Base-by-base conservation (phyloP, 768 basidiomycete genomes). In the Hypsizygus marmoreus region DNA sequence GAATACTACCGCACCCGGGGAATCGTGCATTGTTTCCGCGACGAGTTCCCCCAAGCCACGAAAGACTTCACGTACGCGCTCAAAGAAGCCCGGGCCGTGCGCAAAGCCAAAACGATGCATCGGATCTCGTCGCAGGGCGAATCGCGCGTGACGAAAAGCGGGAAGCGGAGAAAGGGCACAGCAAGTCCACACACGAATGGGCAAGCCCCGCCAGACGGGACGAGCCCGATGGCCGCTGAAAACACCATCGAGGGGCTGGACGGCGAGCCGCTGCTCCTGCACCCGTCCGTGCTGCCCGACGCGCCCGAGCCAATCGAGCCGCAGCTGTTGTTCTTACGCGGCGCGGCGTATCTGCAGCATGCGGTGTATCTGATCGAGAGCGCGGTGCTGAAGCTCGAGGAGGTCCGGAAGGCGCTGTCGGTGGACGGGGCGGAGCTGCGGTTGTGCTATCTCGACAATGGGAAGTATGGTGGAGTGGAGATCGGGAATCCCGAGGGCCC, bases 1-100 rank as follows among this genome's bases (percentile, higher is more conserved):
- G 90, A 94, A 65, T 92, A 88, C 63, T 88, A 81, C 59, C 82
- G 92, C 35, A 93, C 92, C 1, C 82, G 91, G n/a, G 92, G 91
- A 7, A 88, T 94, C 45, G 90, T 94, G 10, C 88, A 88, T 55
- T 88, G 85, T 60, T 94, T 93, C 73, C 80, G 88, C 37, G 91
- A 94, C 49, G 90, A 93, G 61, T 93, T 84, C 55, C 48, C 69
- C 2, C 71, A 76, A 24, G 91, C 91, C 1, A 80, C 77, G 22
- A 86, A 82, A 57, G 91, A 92, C 61, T 92, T 91, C 50, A 92
- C 91, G 0, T 65, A 83, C 51, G 90, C 86, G 3, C 75, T 94
- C 49, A 84, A 81, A 54, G 89, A 94, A 67, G 79, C 88, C 0
- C 82, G 88, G 25, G 75, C 80, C 0, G 67, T 72, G 17, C 87